Evolutionary conservation across 2,329 filamentous ascomycete genomes (phyloP), one percentile per base, ranked within the genome.

Genomic region (Davidsoniella neocaledoniae): DNA sequence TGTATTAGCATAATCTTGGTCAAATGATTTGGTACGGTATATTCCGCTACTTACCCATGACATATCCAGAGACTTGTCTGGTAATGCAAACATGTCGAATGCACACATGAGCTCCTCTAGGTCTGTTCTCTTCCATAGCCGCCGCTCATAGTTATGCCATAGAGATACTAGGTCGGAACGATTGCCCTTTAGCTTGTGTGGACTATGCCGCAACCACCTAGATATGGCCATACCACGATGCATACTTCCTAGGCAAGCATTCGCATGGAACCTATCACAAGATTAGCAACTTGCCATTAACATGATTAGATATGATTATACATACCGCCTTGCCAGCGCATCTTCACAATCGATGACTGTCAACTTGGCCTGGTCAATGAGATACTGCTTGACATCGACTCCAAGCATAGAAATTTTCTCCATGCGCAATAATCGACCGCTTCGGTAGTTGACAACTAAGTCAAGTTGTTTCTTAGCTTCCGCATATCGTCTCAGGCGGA

Each of bases 31-130:
- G 10, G 2, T 36, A n/a, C 26, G 14, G 16, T 29, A 26, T 39
- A 17, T n/a, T 29, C 59, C 19, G 17, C 16, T 44, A 12, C 73
- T 51, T 64, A 82, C 81, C 66, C 86, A 78, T 51, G 83, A 73
- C 47, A 90, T 65, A 59, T 93, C 86, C n/a, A 81, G 79, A 26
- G 72, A 70, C 16, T 77, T 73, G 49, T 82, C 81, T 55, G 82
- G 77, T 25, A 90, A 68, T 43, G 94, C 77, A 63, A 96, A 96
- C 64, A 96, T 74, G 63, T 96, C 91, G 62, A 93, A 94, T 12
- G 82, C 83, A 17, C 80, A 83, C 14, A 96, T 67, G 1, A 82
- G 82, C 51, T 75, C 73, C 61, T 94, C 88, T 17, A 94, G 26
- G 48, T 50, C 46, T 17, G 16, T 26, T 44, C 38, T 37, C 21